Evolutionary conservation across 2,329 filamentous ascomycete genomes (phyloP).

Genomic region (Macroventuria anomochaeta): DNA sequence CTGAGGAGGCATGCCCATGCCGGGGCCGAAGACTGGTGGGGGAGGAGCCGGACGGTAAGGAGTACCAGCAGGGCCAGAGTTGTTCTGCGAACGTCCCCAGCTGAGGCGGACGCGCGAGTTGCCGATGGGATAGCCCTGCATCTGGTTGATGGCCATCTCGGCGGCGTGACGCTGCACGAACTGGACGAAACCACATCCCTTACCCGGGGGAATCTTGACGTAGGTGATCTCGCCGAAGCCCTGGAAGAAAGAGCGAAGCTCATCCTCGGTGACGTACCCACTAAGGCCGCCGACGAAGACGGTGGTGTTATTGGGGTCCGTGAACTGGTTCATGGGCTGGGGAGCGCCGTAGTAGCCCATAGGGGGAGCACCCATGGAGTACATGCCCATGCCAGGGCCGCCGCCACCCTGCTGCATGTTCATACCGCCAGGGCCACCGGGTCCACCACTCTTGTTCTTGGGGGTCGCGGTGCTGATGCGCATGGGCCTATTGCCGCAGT

Average conservation of each 20-base stretch:
- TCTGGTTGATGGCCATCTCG: conserved; percentile 99
- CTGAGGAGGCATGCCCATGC: conserved; percentile 70
- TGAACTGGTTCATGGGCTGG: conserved; percentile 98
- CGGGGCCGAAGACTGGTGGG: conserved; percentile 71
- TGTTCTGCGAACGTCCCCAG: conserved; percentile 99
- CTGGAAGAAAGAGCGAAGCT: conserved; percentile 99
- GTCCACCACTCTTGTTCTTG: conserved; percentile 78
- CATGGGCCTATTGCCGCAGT: conserved; percentile 98
- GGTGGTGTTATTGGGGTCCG: conserved; percentile 98
- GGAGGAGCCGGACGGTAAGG: conserved; percentile 94
- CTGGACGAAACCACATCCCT: conserved; percentile 98
- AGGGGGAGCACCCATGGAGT: conserved; percentile 72
- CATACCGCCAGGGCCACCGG: conserved; percentile 61
- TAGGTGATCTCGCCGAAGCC: conserved; percentile 99
- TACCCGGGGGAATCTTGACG: conserved; percentile 98
- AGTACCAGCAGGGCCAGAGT: conserved; percentile 93
- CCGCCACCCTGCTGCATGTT: conserved; percentile 55
- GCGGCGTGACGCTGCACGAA: conserved; percentile 98
- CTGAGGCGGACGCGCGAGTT: conserved; percentile 97
- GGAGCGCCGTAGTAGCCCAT: conserved; percentile 69
- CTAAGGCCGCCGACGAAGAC: conserved; percentile 97
- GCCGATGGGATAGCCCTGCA: conserved; percentile 99
- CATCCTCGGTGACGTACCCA: conserved; percentile 97
- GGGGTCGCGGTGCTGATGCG: conserved; percentile 96
- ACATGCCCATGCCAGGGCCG: conserved; percentile 63